Evolutionary conservation across 2,329 filamentous ascomycete genomes (phyloP).

Genomic region (Diaporthe eres): DNA sequence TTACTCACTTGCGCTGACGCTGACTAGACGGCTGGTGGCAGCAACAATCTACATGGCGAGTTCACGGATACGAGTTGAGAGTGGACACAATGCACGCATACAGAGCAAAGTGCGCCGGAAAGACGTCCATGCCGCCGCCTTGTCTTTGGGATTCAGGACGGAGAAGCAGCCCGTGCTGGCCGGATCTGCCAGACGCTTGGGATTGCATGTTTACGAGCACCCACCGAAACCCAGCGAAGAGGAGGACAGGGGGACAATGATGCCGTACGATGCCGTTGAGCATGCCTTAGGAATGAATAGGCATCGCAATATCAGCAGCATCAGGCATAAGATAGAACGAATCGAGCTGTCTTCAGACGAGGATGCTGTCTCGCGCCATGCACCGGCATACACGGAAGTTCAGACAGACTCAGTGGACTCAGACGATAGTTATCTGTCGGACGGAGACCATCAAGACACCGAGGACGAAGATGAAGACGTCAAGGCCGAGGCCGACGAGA

Average conservation of each 20-base stretch:
- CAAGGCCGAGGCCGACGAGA: slow-evolving; percentile 57
- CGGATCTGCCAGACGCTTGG: slow-evolving; percentile 62
- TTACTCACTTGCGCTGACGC: slow-evolving; percentile 73
- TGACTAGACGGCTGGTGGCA: slow-evolving; percentile 80
- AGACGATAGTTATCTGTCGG: slow-evolving; percentile 9
- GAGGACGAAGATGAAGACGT: slow-evolving; percentile 41
- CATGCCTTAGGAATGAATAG: slow-evolving; percentile 49
- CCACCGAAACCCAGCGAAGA: slow-evolving; percentile 44
- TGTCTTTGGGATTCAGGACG: slow-evolving; percentile 59
- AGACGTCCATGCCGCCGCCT: slow-evolving; percentile 65
- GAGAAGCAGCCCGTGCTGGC: slow-evolving; percentile 62
- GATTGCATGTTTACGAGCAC: slow-evolving; percentile 62
- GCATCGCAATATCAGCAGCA: slow-evolving; percentile 16
- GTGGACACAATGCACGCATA: slow-evolving; percentile 46
- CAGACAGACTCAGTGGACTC: slow-evolving; percentile 8
- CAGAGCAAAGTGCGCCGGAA: slow-evolving; percentile 54
- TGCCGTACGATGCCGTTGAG: slow-evolving; percentile 63
- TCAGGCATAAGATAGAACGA: slow-evolving; percentile 16
- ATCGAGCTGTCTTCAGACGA: slow-evolving; percentile 25
- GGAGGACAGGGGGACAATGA: slow-evolving; percentile 46
- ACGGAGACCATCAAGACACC: slow-evolving; percentile 14
- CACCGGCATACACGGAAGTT: not conserved
- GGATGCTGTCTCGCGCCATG: slow-evolving; percentile 23
- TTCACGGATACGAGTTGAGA: slow-evolving; percentile 73
- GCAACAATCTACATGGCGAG: slow-evolving; percentile 79